Conservation (phyloP, 2,329 filamentous ascomycete genomes). For the Sporothrix brasiliensis region DNA sequence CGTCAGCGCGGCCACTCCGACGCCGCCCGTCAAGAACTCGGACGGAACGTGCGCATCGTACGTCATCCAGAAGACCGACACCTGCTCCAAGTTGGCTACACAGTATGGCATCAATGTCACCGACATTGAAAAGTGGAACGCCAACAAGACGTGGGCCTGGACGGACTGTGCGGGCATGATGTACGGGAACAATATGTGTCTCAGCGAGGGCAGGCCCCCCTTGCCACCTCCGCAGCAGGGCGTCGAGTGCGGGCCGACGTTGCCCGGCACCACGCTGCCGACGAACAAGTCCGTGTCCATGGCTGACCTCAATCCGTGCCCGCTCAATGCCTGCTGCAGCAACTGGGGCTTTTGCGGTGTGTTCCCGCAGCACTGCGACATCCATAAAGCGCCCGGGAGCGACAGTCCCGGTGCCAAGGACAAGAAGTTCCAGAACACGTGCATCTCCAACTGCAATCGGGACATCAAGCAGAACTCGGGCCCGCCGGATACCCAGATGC, state of each 20-base stretch:
- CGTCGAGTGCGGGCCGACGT: slow-evolving; percentile 43
- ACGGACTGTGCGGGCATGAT: slow-evolving; percentile 23
- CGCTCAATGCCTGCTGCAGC: slow-evolving; percentile 42
- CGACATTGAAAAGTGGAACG: slow-evolving; percentile 27
- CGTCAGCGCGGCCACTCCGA: not conserved
- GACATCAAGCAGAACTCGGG: slow-evolving; percentile 39
- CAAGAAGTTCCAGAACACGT: slow-evolving; percentile 24
- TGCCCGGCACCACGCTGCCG: slow-evolving; percentile 40
- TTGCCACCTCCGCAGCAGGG: slow-evolving; percentile 18
- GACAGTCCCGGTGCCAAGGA: slow-evolving; percentile 22
- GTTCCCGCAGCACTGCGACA: slow-evolving; percentile 49
- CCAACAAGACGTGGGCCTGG: slow-evolving; percentile 19
- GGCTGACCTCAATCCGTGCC: slow-evolving; percentile 40
- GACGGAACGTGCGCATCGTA: slow-evolving; percentile 19
- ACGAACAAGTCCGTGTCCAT: slow-evolving; percentile 29
- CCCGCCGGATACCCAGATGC: not conserved
- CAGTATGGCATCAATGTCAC: slow-evolving; percentile 20
- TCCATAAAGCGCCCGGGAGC: slow-evolving; percentile 21
- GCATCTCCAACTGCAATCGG: slow-evolving; percentile 46
- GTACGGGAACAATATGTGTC: slow-evolving; percentile 24
- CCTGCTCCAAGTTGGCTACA: slow-evolving; percentile 21
- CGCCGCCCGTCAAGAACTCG: not conserved
- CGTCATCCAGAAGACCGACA: slow-evolving; percentile 27
- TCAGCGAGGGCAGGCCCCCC: slow-evolving; percentile 6
- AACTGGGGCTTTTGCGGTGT: slow-evolving; percentile 52